Evolutionary conservation across 257 asterid genomes (phyloP), one percentile per base, ranked within the genome.

Genomic region (Verbena officinalis): DNA sequence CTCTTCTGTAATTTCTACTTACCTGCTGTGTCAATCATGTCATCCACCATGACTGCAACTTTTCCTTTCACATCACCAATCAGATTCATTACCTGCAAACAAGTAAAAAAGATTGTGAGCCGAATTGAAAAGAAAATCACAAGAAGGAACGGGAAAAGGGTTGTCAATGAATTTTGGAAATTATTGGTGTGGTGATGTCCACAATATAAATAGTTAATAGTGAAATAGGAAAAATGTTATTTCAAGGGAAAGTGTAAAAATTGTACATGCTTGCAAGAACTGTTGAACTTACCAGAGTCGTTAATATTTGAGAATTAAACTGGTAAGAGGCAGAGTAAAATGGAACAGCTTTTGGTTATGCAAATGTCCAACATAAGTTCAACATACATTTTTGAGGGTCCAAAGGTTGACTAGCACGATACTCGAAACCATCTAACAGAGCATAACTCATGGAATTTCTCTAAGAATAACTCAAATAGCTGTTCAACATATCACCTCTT

Each of bases 1-100:
- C 15, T 34, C 21, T 10, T 33, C 8, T 20, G 14, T 20, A 63
- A 43, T 57, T n/a, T 70, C 31, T 64, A 74, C 76, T 50, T 70
- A 90, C 97, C 97, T 44, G 97, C 97, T 4, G 97, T 90, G 78
- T 90, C 97, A 68, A 90, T 90, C 97, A 90, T 90, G 83, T 90
- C 97, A 81, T 90, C 97, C 65, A 90, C 84, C 97, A 90, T 87
- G 34, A 90, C 97, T 3, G 97, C 97, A 76, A 90, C 93, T 80
- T 90, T 90, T 56, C 97, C 97, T 76, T 81, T 79, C 58, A 90
- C 97, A 72, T 90, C 97, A 71, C 97, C 97, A 65, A 90, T 90
- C 78, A 90, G 76, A 79, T 90, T 90, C 97, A 90, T 85, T 57
- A 90, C 97, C 97, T 90, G 81, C 43, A 75, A 63, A 44, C 12